Conservation (phyloP, 148 eudicot species). For the Linanthus parryae region DNA sequence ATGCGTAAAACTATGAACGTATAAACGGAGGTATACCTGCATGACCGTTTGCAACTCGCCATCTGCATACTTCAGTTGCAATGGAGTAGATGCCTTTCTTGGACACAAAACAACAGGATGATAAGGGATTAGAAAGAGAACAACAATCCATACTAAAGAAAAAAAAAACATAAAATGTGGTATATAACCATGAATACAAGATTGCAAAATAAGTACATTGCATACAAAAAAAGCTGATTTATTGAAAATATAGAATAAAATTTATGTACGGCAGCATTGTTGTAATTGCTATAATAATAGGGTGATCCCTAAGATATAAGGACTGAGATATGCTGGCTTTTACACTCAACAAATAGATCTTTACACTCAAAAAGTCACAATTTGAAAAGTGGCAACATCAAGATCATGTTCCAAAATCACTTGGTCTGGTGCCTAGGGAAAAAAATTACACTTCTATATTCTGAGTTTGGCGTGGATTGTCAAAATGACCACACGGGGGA, state of each 20-base stretch:
- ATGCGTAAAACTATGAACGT: no score
- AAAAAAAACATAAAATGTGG: no score
- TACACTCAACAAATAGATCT: slow-evolving; percentile 25
- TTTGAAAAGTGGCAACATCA: slow-evolving; percentile 28
- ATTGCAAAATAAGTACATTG: background rate
- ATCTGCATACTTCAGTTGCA: slow-evolving; percentile 97
- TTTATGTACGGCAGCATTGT: slow-evolving; percentile 34
- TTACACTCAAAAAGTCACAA: slow-evolving; percentile 32
- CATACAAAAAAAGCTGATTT: slow-evolving; percentile 15
- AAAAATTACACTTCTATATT: slow-evolving; percentile 35
- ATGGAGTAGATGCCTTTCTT: slow-evolving; percentile 80
- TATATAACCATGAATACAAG: background rate
- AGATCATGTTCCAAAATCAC: slow-evolving; percentile 19
- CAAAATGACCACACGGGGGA: slow-evolving; percentile 23
- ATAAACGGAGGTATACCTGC: no score
- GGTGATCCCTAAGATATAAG: slow-evolving; percentile 29
- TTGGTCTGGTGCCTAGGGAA: slow-evolving; percentile 25
- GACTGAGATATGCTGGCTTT: slow-evolving; percentile 28
- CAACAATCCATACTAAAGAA: no score
- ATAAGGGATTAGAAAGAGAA: slow-evolving; percentile 17
- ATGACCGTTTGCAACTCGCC: slow-evolving; percentile 95
- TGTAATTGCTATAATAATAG: slow-evolving; percentile 35
- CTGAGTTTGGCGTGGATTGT: slow-evolving; percentile 19
- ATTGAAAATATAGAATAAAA: slow-evolving; percentile 29
- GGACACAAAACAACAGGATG: slow-evolving; percentile 11